phyloP scores from a whole-genome alignment of 805 yeast genomes.

The Kluyveromyces nonfermentans region DNA sequence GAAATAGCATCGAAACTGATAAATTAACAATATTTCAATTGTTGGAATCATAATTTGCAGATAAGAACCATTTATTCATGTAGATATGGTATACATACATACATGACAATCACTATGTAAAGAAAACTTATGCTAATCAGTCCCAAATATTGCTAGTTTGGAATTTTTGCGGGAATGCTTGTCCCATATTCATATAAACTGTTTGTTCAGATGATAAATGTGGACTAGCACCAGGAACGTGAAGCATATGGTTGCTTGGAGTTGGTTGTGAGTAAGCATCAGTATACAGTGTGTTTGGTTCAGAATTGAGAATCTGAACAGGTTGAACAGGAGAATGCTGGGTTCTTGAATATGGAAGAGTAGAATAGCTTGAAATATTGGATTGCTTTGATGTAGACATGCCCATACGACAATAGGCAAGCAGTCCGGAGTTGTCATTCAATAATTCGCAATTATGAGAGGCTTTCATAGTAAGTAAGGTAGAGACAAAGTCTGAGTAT shows the following conservation, averaged over 20 bases:
- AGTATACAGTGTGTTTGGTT: background rate
- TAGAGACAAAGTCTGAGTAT: conserved; percentile 15
- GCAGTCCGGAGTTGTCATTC: conserved; percentile 13
- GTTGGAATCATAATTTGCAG: no score
- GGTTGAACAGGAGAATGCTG: background rate
- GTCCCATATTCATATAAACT: background rate
- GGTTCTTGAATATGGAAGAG: background rate
- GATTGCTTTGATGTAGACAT: background rate
- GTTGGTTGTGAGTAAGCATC: background rate
- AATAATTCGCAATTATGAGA: conserved; percentile 17
- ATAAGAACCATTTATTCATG: no score
- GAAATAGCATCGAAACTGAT: no score
- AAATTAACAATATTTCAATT: no score
- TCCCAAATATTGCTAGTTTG: conserved; percentile 3
- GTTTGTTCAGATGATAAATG: background rate
- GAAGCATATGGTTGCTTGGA: background rate
- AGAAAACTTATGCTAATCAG: background rate
- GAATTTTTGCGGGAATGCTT: background rate
- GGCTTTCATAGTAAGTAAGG: conserved; percentile 14
- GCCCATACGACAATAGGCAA: conserved; percentile 19
- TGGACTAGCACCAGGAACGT: background rate
- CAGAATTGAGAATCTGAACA: background rate
- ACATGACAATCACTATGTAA: background rate
- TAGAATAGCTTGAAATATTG: background rate
- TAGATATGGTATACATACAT: no score